Evolutionary conservation across 2,329 filamentous ascomycete genomes (phyloP).

Genomic region (Penicillium rolfsii): DNA sequence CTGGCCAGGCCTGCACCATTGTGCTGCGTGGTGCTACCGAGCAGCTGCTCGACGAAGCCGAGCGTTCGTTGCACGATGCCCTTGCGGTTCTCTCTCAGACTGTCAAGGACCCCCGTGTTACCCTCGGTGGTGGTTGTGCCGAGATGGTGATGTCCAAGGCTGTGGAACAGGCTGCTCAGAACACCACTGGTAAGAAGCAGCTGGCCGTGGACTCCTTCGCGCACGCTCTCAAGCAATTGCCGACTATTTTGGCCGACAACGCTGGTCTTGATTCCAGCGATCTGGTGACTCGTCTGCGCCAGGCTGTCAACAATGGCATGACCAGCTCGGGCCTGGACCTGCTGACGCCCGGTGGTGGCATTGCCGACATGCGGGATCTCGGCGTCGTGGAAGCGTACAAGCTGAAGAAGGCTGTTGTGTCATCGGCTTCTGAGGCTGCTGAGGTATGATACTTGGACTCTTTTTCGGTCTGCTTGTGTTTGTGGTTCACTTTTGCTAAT

Average conservation of each 20-base stretch:
- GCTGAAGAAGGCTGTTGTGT: slow-evolving; percentile 96
- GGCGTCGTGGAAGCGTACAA: slow-evolving; percentile 99
- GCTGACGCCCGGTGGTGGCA: slow-evolving; percentile 83
- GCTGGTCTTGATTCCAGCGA: slow-evolving; percentile 95
- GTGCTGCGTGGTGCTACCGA: slow-evolving; percentile 95
- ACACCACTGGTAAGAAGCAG: slow-evolving; percentile 95
- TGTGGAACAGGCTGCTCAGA: slow-evolving; percentile 88
- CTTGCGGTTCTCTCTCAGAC: slow-evolving; percentile 96
- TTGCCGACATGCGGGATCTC: slow-evolving; percentile 92
- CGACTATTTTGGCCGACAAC: slow-evolving; percentile 96
- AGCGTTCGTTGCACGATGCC: slow-evolving; percentile 93
- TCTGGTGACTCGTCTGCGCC: slow-evolving; percentile 85
- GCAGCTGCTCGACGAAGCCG: slow-evolving; percentile 94
- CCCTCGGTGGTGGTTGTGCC: slow-evolving; percentile 90
- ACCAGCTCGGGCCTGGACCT: slow-evolving; percentile 90
- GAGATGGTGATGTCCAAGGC: slow-evolving; percentile 99
- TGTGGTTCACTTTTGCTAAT: slow-evolving; percentile 20
- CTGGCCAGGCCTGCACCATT: slow-evolving; percentile 92
- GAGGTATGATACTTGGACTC: slow-evolving; percentile 67
- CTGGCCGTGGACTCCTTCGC: slow-evolving; percentile 90
- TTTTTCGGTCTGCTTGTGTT: neutral
- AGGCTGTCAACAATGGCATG: slow-evolving; percentile 93
- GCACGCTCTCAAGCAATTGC: slow-evolving; percentile 84
- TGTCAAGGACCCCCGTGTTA: slow-evolving; percentile 89
- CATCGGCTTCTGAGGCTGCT: slow-evolving; percentile 91